Evolutionary conservation across 441 rosid genomes (phyloP), one percentile per base, ranked within the genome.

Genomic region (Kokia cookei): DNA sequence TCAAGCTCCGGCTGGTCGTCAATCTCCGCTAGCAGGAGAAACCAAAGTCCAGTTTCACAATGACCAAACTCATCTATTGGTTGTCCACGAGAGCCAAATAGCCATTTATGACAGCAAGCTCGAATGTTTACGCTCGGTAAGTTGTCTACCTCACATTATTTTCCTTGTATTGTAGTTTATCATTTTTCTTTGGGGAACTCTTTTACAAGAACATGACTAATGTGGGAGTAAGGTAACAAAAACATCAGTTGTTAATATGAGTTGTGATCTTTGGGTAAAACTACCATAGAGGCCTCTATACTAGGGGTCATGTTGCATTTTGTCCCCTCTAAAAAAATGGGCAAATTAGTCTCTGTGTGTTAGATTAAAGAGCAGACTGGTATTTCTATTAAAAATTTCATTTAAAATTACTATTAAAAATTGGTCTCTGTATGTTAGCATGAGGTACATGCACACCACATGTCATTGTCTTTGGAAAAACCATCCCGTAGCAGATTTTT

Each of bases 11-110:
- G 70, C 90, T 59, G 89, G 91, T 64, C 84, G 83, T 73, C 83
- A 86, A 80, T 82, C 90, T 57, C 77, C 86, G 22, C 59, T 77
- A 50, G 79, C 75, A 2, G 97, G 97, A n/a, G 93, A 89, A 74
- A 89, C 93, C 11, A 86, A 73, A 75, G 92, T 91, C 70, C 97
- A 89, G 75, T 89, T 91, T 85, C 97, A 89, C 65, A 85, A 82
- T 65, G 94, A 91, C 77, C 93, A 88, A 80, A 72, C 80, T 48
- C 97, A 87, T 76, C 65, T 91, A 24, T 77, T 91, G 82, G 91
- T 88, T 40, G 85, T 86, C 60, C 97, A 91, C 68, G 97, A 89
- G 76, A 87, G 86, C 72, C 94, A 89, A 77, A 79, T 90, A 65
- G 87, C 88, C 32, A 69, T 89, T 51, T 90, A 86, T 79, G 93